Base-by-base conservation (phyloP, 164 flowering plant genomes). In the Stephania japonica region DNA sequence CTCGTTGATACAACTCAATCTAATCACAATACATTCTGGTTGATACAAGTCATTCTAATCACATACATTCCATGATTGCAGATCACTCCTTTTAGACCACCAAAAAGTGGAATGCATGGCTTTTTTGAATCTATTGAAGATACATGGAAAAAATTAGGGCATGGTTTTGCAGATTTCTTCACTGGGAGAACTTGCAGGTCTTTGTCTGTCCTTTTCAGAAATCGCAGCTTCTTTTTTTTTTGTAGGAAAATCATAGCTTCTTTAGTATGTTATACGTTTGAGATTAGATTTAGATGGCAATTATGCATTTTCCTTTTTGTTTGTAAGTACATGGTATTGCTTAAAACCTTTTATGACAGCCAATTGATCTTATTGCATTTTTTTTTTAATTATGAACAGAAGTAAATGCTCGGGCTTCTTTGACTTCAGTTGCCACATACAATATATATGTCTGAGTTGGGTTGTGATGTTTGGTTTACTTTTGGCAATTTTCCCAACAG, bases 151-250 rank as follows among this genome's bases (percentile, higher is more conserved):
- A 87, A 73, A 50, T 41, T 94, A 0, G 88, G 90, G 91, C 75
- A 75, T 81, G 85, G 83, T 72, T 70, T 90, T 70, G 70, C 76
- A 59, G 94, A 92, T 69, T 91, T 92, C 78, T 71, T 91, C 64
- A 85, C 94, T 27, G 99, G 98, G 62, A 88, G 78, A 81, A 80
- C 82, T 77, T 92, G 99, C 97, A 91, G 99, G 97, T 94, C 74
- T 25, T 47, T 70, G 49, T 25, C 66, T n/a, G 18, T 12, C 64
- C 38, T 7, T 11, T 64, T 25, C 41, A 65, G 68, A 27, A 27
- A n/a, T 65, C 32, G 32, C 4, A 65, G 68, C 68, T 65, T 27
- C n/a, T n/a, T n/a, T n/a, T n/a, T n/a, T n/a, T n/a, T n/a, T n/a
- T n/a, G n/a, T n/a, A n/a, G n/a, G n/a, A 26, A 65, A 65, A 63